Evolutionary conservation across 2,329 filamentous ascomycete species (phyloP).

Genomic region (Biscogniauxia marginata): DNA sequence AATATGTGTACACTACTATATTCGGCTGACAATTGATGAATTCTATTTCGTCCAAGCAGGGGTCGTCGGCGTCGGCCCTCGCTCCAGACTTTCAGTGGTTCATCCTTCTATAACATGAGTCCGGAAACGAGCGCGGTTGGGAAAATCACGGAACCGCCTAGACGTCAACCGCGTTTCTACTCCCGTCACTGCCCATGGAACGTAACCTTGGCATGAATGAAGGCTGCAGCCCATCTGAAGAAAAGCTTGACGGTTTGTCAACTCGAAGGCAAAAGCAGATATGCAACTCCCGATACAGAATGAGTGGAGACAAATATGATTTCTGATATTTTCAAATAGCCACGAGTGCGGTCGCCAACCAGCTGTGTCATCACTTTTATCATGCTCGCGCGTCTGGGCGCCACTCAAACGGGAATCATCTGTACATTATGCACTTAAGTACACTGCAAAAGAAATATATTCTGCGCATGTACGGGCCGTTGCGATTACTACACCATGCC

Average conservation of each 20-base stretch:
- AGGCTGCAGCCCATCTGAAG: background rate
- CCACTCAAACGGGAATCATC: background rate
- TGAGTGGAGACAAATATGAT: conserved; percentile 3
- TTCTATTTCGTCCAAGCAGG: background rate
- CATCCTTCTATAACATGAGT: background rate
- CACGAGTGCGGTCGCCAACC: too few relatives aligned
- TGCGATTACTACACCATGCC: background rate
- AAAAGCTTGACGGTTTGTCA: conserved; percentile 1
- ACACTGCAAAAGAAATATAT: background rate
- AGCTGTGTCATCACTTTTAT: background rate
- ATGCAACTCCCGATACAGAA: background rate
- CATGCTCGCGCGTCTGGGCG: background rate
- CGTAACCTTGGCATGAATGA: conserved; percentile 2
- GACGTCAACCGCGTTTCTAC: background rate
- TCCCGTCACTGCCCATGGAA: conserved; percentile 1
- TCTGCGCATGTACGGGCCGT: background rate
- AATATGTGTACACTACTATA: background rate
- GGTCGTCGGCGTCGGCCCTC: background rate
- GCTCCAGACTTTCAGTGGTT: background rate
- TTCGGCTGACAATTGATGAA: background rate
- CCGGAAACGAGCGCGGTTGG: conserved; percentile 4
- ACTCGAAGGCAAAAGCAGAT: background rate
- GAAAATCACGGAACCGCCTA: background rate
- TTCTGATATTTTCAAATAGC: conserved; percentile 13
- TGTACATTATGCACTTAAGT: background rate